Conservation (phyloP, 73 alveolate species). For the Paramecium octaurelia region DNA sequence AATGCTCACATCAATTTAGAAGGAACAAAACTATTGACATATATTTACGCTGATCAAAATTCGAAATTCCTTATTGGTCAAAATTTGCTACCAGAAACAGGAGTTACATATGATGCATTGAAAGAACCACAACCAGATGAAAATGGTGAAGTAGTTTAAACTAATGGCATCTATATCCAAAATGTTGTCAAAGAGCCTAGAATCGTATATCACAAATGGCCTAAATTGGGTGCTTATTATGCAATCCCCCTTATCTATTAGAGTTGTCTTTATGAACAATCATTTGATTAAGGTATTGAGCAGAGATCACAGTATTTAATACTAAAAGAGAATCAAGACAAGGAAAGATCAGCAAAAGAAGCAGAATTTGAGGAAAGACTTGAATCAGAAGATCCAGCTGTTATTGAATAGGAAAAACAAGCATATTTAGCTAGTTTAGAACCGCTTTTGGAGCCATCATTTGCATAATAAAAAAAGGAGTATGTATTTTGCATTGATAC, state of each 20-base stretch:
- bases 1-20: conserved; percentile 88
- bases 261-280: conserved; percentile 77
- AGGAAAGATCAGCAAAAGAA: conserved; percentile 67
- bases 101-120: conserved; percentile 85
- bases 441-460: conserved; percentile 75
- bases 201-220: conserved; percentile 89
- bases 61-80: conserved; percentile 73
- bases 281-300: conserved; percentile 84
- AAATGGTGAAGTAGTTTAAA: conserved; percentile 64
- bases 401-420: conserved; percentile 77
- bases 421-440: conserved; percentile 71
- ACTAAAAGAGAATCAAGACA: conserved; percentile 82
- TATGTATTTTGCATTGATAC: conserved; percentile 88
- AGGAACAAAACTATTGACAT: conserved; percentile 75
- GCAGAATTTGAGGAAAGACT: conserved; percentile 67
- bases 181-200: conserved; percentile 92
- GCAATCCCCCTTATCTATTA: conserved; percentile 87
- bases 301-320: conserved; percentile 66
- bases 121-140: conserved; percentile 68
- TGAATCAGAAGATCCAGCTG: conserved; percentile 79
- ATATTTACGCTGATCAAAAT: conserved; percentile 72
- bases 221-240: conserved; percentile 89
- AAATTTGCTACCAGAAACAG: conserved; percentile 65
- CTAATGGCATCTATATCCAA: conserved; percentile 65
- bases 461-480: conserved; percentile 67